phyloP scores from a whole-genome alignment of 192 early-diverging fungal species.

The Backusella westeae region DNA sequence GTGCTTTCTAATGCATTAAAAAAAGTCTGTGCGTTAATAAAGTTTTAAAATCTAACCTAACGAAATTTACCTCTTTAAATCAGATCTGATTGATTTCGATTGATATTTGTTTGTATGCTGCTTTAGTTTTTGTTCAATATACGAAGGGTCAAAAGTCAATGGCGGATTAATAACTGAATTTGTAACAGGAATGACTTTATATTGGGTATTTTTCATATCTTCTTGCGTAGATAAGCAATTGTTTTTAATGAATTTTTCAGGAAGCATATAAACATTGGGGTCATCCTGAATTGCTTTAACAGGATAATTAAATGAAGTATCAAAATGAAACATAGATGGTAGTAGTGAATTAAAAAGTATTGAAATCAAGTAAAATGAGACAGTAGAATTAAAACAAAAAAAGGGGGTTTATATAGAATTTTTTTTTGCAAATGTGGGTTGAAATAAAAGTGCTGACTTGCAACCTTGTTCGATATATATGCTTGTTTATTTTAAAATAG shows the following conservation, averaged over 20 bases:
- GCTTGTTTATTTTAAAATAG: background rate
- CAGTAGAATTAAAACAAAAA: background rate
- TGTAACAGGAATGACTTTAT: background rate
- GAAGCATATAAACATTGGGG: background rate
- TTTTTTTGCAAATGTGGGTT: background rate
- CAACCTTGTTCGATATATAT: background rate
- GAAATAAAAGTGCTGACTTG: background rate
- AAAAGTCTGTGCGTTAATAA: constrained; percentile 4
- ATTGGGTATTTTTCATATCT: background rate
- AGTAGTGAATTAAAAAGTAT: background rate
- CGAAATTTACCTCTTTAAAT: background rate
- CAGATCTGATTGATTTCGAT: background rate
- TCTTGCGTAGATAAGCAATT: background rate
- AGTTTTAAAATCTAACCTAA: background rate
- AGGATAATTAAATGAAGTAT: background rate
- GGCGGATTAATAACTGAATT: background rate
- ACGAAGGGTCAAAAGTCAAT: background rate
- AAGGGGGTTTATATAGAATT: background rate
- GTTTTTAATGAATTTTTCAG: background rate
- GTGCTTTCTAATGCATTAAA: background rate
- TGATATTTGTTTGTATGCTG: background rate
- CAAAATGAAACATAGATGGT: background rate
- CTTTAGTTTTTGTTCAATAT: background rate
- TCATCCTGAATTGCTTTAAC: background rate
- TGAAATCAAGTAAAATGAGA: background rate